Percentiles rank a stretch among this genome's conserved stretches.
These are phyloP conservation scores for Phalaenopsis aphrodite DNA, from an alignment of 106 monocot species.

Conservation along the genomic window DNA sequence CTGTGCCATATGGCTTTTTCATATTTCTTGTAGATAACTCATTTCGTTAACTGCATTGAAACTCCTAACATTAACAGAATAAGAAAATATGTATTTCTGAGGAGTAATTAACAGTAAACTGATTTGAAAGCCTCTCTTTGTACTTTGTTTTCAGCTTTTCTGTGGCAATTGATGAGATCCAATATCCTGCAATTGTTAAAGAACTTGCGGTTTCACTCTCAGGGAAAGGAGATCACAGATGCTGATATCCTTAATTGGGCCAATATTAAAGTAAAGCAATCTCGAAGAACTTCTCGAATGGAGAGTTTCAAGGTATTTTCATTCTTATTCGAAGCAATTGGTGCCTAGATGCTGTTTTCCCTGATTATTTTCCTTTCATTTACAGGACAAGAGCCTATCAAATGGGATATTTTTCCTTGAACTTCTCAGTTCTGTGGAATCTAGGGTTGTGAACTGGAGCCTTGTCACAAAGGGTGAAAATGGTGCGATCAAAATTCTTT, in stretches of 20 bases:
- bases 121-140: background rate
- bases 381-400: constrained; percentile 44
- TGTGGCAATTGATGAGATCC: constrained; percentile 96
- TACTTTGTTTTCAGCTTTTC: constrained; percentile 47
- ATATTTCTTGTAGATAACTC: background rate
- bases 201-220: constrained; percentile 79
- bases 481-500: constrained; percentile 19
- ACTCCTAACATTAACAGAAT: background rate
- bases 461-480: constrained; percentile 57
- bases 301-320: constrained; percentile 79
- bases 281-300: constrained; percentile 65
- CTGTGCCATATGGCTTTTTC: background rate
- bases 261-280: constrained; percentile 63
- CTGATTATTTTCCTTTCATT: background rate
- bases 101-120: background rate
- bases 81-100: background rate
- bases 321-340: background rate
- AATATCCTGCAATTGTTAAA: constrained; percentile 93
- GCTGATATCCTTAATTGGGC: constrained; percentile 92
- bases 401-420: constrained; percentile 65
- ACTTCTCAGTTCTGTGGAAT: constrained; percentile 56
- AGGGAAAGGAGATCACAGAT: constrained; percentile 84
- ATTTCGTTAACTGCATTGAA: background rate
- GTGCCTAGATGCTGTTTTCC: background rate
- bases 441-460: constrained; percentile 65